Evolutionary conservation across 192 early-diverging fungal genomes (phyloP), one percentile per base, ranked within the genome.

Genomic region (Endogone sp.): DNA sequence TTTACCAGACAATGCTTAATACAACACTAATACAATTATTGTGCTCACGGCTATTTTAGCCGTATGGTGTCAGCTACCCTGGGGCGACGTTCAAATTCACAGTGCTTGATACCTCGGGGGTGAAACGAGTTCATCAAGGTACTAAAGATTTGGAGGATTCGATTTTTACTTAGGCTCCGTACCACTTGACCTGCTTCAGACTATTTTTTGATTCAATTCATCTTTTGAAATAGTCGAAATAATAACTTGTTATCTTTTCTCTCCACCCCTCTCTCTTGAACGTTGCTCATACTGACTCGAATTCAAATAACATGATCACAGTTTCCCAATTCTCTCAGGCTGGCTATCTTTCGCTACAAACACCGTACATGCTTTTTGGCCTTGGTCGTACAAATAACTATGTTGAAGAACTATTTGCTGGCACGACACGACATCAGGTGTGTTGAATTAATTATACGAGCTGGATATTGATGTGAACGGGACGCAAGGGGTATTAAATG

Each of bases 321-420:
- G 86, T 92, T 16, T 82, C 90, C 1, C 95, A 95, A 74, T 82
- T 90, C 22, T 86, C 92, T 9, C 93, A 95, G 68, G 85, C 91
- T 25, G 82, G 87, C 2, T 96, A 95, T 74, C 76, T 88, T 26
- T 75, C 90, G 3, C 75, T 96, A 27, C 82, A 87, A 23, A 87
- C 91, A 32, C 94, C 96, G 2, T 96, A 94, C 55, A 85, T 84
- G 13, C 76, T 94, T 2, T 90, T 95, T 67, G 96, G 96, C 16
- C 84, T 98, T 13, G 96, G 96, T 2, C 76, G 96, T 69, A 96
- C 94, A 3, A 98, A 95, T 80, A 96, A 96, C 73, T 98, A 98
- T 75, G 90, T 98, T 21, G 96, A 98, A 71, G 89, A 93, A 63
- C 79, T 98, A 74, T 94, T 94, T 75, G 94, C 94, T 0, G 96